Percentiles rank a stretch among this genome's conserved stretches.
Conservation (phyloP, 2,329 filamentous ascomycete genomes). For the Diplodia scrobiculata region DNA sequence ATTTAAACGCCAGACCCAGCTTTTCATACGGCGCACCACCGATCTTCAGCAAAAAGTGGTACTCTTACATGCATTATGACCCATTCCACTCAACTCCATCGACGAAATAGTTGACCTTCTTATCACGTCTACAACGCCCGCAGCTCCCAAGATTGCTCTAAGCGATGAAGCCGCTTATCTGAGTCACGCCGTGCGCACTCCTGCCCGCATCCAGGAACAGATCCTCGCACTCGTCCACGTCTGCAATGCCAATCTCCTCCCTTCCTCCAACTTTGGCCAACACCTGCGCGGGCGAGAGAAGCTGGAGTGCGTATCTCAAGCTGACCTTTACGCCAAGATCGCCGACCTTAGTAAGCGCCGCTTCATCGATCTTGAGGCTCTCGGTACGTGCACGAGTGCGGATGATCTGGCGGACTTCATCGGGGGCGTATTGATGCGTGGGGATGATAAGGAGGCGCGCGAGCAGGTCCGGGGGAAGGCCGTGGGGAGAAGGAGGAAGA, state of each 20-base stretch:
- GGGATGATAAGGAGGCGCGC: conserved; percentile 94
- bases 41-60: conserved; percentile 13
- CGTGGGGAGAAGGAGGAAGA: conserved; percentile 70
- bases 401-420: conserved; percentile 92
- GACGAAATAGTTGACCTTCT: not conserved
- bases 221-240: conserved; percentile 56
- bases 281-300: conserved; percentile 87
- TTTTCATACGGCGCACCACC: conserved; percentile 16
- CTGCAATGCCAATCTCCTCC: conserved; percentile 55
- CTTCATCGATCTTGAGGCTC: conserved; percentile 74
- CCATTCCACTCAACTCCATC: conserved; percentile 13
- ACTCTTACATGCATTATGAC: conserved; percentile 21
- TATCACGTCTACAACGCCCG: not conserved
- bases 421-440: conserved; percentile 81
- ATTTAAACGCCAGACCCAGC: conserved; percentile 3
- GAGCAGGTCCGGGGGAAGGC: conserved; percentile 90
- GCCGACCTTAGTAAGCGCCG: conserved; percentile 82
- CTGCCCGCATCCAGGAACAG: conserved; percentile 54
- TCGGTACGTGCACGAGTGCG: conserved; percentile 81
- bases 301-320: conserved; percentile 87
- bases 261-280: conserved; percentile 70
- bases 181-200: conserved; percentile 46
- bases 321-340: conserved; percentile 86
- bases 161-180: conserved; percentile 41
- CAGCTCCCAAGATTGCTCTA: conserved; percentile 30